Evolutionary conservation across 805 yeast species (phyloP).

Genomic region (Ogataea naganishii): DNA sequence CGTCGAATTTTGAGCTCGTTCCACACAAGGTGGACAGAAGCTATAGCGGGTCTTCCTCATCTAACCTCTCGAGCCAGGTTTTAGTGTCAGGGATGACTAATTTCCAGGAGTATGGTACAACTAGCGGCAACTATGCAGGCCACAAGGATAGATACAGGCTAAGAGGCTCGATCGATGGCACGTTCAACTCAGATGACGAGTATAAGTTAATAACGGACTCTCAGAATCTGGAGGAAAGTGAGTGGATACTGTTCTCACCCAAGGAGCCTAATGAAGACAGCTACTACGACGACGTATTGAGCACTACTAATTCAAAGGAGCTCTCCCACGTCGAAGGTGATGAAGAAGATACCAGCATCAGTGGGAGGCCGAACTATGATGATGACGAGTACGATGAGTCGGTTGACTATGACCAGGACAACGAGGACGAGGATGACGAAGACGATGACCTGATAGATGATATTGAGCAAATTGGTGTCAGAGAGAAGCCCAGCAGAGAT

Average conservation of each 20-base stretch:
- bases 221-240: no score
- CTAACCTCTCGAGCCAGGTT: no score
- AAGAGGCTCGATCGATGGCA: no score
- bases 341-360: conserved; percentile 5
- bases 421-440: conserved; percentile 18
- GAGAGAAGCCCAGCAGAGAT: conserved; percentile 9
- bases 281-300: conserved; percentile 17
- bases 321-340: neutral
- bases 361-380: conserved; percentile 4
- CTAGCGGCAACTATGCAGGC: no score
- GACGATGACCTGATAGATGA: conserved; percentile 19
- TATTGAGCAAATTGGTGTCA: conserved; percentile 4
- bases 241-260: conserved; percentile 25
- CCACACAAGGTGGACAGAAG: no score
- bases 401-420: conserved; percentile 11
- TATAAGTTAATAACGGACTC: no score
- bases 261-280: conserved; percentile 6
- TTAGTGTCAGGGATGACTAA: no score
- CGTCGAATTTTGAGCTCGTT: no score
- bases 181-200: no score
- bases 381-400: conserved; percentile 8
- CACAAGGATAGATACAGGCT: no score
- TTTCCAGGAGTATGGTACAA: no score
- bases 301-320: conserved; percentile 12
- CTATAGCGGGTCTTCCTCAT: no score